Evolutionary conservation across 108 stramenopile genomes (phyloP).

Genomic region (Cyclotella distinguenda): DNA sequence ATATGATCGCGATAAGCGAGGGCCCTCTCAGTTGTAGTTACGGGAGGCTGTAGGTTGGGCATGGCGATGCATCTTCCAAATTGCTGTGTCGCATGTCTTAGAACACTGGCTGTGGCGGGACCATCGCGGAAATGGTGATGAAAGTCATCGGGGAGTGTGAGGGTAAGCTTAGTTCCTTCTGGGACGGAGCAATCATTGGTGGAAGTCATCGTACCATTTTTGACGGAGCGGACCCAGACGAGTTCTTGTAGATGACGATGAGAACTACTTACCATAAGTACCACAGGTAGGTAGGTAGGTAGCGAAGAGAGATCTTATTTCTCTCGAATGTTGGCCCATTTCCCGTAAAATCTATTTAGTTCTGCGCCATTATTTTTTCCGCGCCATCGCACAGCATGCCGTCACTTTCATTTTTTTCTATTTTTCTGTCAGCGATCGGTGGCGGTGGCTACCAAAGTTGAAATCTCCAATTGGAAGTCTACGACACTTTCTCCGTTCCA

Average conservation of each 20-base stretch:
- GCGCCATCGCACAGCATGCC: too few relatives aligned
- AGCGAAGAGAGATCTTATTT: too few relatives aligned
- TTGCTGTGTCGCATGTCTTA: slow-evolving; percentile 70
- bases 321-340: too few relatives aligned
- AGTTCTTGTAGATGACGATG: too few relatives aligned
- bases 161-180: slow-evolving; percentile 52
- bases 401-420: neutral
- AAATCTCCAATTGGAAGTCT: too few relatives aligned
- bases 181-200: slow-evolving; percentile 3
- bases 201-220: neutral
- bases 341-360: too few relatives aligned
- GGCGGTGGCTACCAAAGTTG: too few relatives aligned
- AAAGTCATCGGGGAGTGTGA: slow-evolving; percentile 89
- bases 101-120: slow-evolving; percentile 50
- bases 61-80: slow-evolving; percentile 90
- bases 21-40: slow-evolving; percentile 87
- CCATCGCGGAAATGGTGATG: slow-evolving; percentile 98
- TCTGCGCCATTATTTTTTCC: too few relatives aligned
- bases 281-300: too few relatives aligned
- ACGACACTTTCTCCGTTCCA: neutral
- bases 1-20: slow-evolving; percentile 90
- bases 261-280: too few relatives aligned
- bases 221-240: too few relatives aligned
- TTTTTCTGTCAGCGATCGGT: neutral
- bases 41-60: slow-evolving; percentile 98